Conservation (phyloP, 1,284 basidiomycete species). For the Kalmanozyma brasiliensis region DNA sequence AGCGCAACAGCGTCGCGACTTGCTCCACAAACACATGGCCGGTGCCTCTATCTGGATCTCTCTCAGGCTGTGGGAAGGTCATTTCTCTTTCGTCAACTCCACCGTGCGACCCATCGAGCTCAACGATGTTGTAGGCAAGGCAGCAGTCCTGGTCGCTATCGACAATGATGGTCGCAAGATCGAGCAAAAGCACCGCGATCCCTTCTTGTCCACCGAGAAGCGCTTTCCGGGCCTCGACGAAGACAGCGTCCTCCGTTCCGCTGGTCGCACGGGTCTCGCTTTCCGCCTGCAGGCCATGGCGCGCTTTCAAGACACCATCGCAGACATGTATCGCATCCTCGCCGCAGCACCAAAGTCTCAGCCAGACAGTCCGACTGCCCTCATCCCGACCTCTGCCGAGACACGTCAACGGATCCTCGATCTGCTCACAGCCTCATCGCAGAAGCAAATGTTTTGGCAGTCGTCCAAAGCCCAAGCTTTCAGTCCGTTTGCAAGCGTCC, state of each 20-base stretch:
- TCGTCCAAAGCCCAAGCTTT: conserved; percentile 32
- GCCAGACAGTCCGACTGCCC: not conserved
- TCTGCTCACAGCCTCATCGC: conserved; percentile 17
- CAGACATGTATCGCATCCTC: conserved; percentile 42
- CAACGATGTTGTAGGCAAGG: conserved; percentile 17
- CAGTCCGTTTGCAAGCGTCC: conserved; percentile 33
- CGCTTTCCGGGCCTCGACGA: conserved; percentile 49
- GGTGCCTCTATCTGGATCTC: conserved; percentile 45
- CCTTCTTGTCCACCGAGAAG: conserved; percentile 38
- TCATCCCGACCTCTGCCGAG: conserved; percentile 21
- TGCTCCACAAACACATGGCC: conserved; percentile 24
- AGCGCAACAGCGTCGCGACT: conserved; percentile 13
- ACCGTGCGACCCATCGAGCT: conserved; percentile 40
- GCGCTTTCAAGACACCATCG: conserved; percentile 40
- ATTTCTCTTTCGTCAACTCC: conserved; percentile 45
- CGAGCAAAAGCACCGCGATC: conserved; percentile 36
- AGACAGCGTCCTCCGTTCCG: conserved; percentile 40
- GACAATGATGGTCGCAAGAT: conserved; percentile 40
- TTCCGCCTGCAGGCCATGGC: conserved; percentile 40
- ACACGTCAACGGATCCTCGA: conserved; percentile 38
- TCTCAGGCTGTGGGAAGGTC: conserved; percentile 50
- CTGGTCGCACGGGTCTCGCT: conserved; percentile 45
- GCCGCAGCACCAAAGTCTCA: conserved; percentile 19
- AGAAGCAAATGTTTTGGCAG: conserved; percentile 34
- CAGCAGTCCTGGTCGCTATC: conserved; percentile 32